Conservation (phyloP, 805 yeast species). For the Pichia paraexigua region DNA sequence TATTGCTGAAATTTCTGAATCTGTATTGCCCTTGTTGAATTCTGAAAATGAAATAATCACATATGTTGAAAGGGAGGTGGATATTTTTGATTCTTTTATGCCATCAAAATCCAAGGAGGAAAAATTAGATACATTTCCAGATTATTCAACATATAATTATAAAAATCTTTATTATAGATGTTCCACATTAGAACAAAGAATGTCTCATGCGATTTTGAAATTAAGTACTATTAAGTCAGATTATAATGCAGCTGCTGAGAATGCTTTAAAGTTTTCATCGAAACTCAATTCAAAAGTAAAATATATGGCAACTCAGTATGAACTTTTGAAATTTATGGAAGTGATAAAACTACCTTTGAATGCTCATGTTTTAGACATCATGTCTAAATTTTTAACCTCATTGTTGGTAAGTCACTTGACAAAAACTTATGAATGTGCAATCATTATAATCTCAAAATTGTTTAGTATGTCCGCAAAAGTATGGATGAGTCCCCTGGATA, state of each 20-base stretch:
- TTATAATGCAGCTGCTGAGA: slow-evolving; percentile 3
- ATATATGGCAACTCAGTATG: slow-evolving; percentile 12
- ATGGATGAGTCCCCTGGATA: slow-evolving; percentile 22
- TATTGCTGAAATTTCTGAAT: not conserved
- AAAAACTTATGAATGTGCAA: slow-evolving; percentile 34
- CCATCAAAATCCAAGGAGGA: not conserved
- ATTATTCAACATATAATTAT: slow-evolving; percentile 6
- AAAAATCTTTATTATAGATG: not conserved
- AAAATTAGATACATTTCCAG: slow-evolving; percentile 1
- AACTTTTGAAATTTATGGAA: slow-evolving; percentile 10
- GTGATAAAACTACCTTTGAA: not conserved
- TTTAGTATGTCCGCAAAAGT: slow-evolving; percentile 20
- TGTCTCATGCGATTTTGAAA: slow-evolving; percentile 8
- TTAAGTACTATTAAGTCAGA: not conserved
- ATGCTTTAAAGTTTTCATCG: slow-evolving; percentile 7
- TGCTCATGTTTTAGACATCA: slow-evolving; percentile 3
- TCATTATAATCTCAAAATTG: slow-evolving; percentile 28
- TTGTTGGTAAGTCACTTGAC: slow-evolving; percentile 18
- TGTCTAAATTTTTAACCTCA: slow-evolving; percentile 11
- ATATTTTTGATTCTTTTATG: slow-evolving; percentile 13
- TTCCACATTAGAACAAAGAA: slow-evolving; percentile 13
- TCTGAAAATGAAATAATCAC: not conserved
- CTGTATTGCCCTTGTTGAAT: not conserved
- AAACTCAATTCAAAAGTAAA: slow-evolving; percentile 9
- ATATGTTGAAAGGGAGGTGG: slow-evolving; percentile 1